These are phyloP conservation scores for thale cress (Arabidopsis thaliana) DNA, from an alignment of 345 rosid genomes.

Conservation along the genomic window TAIR10.1 NC_003075.7:17970001-17970500, in stretches of 20 bases:
- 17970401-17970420: slow-evolving; percentile 68
- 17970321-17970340: background rate
- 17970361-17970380: slow-evolving; percentile 63
- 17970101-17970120: slow-evolving; percentile 42
- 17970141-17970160: slow-evolving; percentile 77
- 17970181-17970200: slow-evolving; percentile 55
- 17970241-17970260: slow-evolving; percentile 85
- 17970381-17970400: slow-evolving; percentile 65
- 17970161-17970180: slow-evolving; percentile 67
- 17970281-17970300: slow-evolving; percentile 68
- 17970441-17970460: slow-evolving; percentile 73
- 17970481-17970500: slow-evolving; percentile 87
- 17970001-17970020: background rate
- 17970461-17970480: slow-evolving; percentile 85
- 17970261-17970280: slow-evolving; percentile 93
- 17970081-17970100: slow-evolving; percentile 6
- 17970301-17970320: background rate
- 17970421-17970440: slow-evolving; percentile 88
- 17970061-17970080: background rate
- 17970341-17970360: slow-evolving; percentile 27
- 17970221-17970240: slow-evolving; percentile 59
- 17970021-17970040: slow-evolving; percentile 6
- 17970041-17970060: background rate
- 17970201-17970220: slow-evolving; percentile 40
- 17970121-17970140: slow-evolving; percentile 75